Evolutionary conservation across 352 stramenopile genomes (phyloP), one percentile per base, ranked within the genome.

Genomic region (Pythium guiyangense): DNA sequence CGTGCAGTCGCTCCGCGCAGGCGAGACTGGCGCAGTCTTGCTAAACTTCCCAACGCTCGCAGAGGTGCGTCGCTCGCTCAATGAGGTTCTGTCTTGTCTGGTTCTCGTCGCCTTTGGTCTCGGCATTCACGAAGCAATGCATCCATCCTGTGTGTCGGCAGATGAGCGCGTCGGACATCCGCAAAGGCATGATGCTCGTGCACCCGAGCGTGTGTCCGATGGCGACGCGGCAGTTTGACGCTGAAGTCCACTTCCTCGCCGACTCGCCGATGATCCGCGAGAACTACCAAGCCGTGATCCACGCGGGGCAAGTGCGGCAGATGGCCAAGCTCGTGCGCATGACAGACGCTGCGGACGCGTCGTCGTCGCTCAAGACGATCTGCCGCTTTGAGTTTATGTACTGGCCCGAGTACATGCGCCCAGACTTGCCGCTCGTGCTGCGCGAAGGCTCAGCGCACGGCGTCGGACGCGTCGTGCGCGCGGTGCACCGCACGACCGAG

Each of bases 351-450:
- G 60, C 35, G 27, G 29, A 49, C 29, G 45, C 22, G 5, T 61
- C 4, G n/a, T n/a, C n/a, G 35, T 59, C 40, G 50, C 76, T 57
- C 35, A 68, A 49, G 22, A 82, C 69, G 46, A 74, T 88, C 43
- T 90, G 83, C 45, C 80, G 84, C 31, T 92, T 94, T 39, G 78
- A 92, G 56, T 94, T 94, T 64, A 87, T 94, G 72, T 90, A 94
- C 71, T 90, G 79, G 73, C 79, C 84, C 0, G 84, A 94, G 69
- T 91, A 91, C 59, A 77, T 94, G 57, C 84, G 79, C 29, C 81
- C 81, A 0, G 77, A 94, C 47, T 55, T 89, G 43, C 84, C 84
- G 50, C 63, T 94, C n/a, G 79, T 94, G 5, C 58, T 94, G 22
- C 73, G 78, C 8, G 84, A 90, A 59, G 72, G 67, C 42, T 73